Base-by-base conservation (phyloP, 1,284 basidiomycete genomes). In the Cutaneotrichosporon cyanovorans region DNA sequence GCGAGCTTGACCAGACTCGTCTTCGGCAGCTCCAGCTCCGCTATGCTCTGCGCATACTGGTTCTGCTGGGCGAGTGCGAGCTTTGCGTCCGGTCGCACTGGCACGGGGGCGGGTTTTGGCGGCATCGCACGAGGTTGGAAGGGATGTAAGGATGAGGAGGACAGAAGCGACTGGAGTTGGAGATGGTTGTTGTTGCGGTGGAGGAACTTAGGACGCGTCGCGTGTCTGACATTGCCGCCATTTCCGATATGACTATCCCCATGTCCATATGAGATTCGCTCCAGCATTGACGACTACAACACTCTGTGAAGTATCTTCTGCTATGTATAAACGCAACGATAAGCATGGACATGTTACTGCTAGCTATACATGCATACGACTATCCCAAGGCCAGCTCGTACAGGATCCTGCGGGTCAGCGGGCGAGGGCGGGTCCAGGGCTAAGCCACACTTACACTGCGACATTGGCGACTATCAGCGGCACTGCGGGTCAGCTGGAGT, bases 21-120 rank as follows among this genome's bases (percentile, higher is more conserved):
- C 60, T 85, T 85, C 2, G 89, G 89, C 2, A 92, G 74, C 62
- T 92, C 88, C 63, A 81, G 90, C 60, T 85, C 83, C 56, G 88
- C 85, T 35, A 93, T 85, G 8, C 59, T 55, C 4, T 46, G 35
- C 9, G 53, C 46, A 39, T 60, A 52, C 19, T 55, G 50, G 19
- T 56, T 51, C 50, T 67, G 64, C 52, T 69, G 67, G 43, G 46
- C 42, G 3, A 48, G 10, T 4, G 25, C 14, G 42, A 32, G 28
- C 18, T 18, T 20, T 20, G 15, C 36, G 33, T 18, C 20, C 28
- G 37, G 25, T 8, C 30, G 30, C n/a, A 30, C 35, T 8, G 35
- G 16, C 40, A 42, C 41, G 19, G 39, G 39, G 16, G 39, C 45
- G 19, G 40, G 20, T 40, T 38, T 38, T 36, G 46, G 30, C 16